phyloP scores from a whole-genome alignment of 306 rosid genomes.

The Neltuma alba region DNA sequence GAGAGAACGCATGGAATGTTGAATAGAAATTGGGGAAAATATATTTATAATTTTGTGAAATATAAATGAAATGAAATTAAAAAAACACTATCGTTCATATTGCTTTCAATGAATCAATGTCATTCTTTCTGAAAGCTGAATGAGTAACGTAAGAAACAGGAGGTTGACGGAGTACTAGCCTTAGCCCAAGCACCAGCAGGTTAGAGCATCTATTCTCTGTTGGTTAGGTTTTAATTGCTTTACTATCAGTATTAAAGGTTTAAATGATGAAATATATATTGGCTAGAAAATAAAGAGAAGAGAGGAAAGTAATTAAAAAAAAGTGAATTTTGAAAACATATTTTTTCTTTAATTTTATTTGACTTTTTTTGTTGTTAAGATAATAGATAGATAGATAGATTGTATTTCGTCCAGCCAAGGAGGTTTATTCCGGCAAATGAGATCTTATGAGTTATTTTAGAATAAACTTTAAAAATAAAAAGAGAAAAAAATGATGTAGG shows the following conservation, averaged over 20 bases:
- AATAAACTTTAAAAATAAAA: neutral
- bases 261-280: neutral
- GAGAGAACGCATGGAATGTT: constrained; percentile 43
- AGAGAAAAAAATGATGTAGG: neutral
- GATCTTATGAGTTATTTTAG: neutral
- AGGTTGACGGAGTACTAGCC: neutral
- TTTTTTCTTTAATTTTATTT: no score
- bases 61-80: no score
- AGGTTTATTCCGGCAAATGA: neutral
- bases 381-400: no score
- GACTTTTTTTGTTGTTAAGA: no score
- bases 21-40: constrained; percentile 1
- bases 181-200: neutral
- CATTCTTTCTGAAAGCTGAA: neutral
- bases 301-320: neutral
- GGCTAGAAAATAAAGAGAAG: neutral
- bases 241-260: neutral
- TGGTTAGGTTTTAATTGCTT: neutral
- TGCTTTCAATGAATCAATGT: no score
- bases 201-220: neutral
- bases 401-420: neutral
- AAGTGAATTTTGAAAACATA: no score
- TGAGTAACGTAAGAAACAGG: constrained; percentile 24
- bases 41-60: no score
- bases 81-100: no score